These are phyloP conservation scores for Jamesozyma spencerorum DNA, from an alignment of 805 yeast genomes.

Conservation along the genomic window DNA sequence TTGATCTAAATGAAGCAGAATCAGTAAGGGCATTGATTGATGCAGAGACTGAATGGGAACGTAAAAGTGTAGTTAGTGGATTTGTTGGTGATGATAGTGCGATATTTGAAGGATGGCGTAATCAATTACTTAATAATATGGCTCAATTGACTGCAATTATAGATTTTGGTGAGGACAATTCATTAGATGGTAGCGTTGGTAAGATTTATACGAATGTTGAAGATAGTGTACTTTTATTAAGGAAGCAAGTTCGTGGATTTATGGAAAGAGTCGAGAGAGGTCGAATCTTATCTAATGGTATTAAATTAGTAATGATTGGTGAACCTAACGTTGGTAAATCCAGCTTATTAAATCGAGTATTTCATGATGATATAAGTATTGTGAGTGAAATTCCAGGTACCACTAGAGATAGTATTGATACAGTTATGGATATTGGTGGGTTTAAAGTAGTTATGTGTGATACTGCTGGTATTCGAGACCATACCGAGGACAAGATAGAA, in stretches of 20 bases:
- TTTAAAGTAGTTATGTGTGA: constrained; percentile 79
- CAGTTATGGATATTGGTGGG: constrained; percentile 74
- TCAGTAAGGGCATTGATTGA: constrained; percentile 83
- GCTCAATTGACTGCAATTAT: constrained; percentile 80
- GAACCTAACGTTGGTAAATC: constrained; percentile 97
- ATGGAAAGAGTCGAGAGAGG: constrained; percentile 42
- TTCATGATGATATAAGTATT: constrained; percentile 75
- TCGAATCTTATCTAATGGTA: constrained; percentile 61
- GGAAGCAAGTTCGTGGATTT: constrained; percentile 36
- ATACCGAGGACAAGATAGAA: constrained; percentile 51
- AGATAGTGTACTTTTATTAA: constrained; percentile 33
- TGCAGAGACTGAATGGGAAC: constrained; percentile 87
- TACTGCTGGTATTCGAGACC: constrained; percentile 79
- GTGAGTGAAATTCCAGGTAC: constrained; percentile 92
- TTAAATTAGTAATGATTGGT: constrained; percentile 66
- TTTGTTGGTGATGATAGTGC: constrained; percentile 59
- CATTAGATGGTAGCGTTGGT: constrained; percentile 51
- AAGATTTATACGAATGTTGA: constrained; percentile 44
- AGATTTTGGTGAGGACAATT: constrained; percentile 93
- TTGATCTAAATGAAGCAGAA: constrained; percentile 84
- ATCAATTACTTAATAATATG: constrained; percentile 49
- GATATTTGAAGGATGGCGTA: constrained; percentile 58
- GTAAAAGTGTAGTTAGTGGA: constrained; percentile 63
- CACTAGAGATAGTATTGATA: constrained; percentile 79
- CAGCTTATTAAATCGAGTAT: constrained; percentile 67